Base-by-base conservation (phyloP, 768 basidiomycete genomes). In the Collybia sordida region DNA sequence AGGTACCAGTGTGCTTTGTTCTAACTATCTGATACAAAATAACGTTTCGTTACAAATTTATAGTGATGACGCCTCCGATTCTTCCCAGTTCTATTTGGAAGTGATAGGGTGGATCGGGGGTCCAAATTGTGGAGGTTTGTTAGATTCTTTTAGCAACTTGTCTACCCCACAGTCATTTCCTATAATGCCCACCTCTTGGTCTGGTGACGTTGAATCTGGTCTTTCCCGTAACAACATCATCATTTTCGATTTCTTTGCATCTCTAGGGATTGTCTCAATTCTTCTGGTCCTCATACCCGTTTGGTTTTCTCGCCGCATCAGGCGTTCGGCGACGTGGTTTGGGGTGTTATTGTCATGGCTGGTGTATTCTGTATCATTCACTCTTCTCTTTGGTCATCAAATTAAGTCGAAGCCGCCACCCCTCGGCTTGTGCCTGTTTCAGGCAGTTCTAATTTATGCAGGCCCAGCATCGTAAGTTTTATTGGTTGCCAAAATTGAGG, bases 381-480 rank as follows among this genome's bases (percentile, higher is more conserved):
- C 25, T 18, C 8, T 42, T 17, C 27, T 49, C 19, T 6, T 49
- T 15, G 40, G 40, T 4, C 27, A 25, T 31, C 48, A 49, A 22
- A 18, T 28, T 17, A 12, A 15, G 15, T 18, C 18, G 19, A 31
- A 34, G 4, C 9, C 15, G 11, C 48, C 48, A 6, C 41, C 28
- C 17, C 42, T 49, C 19, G 48, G 48, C 6, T 23, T 42, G 19
- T 49, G 48, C 28, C 35, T 49, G 15, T 22, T 49, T 18, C 48
- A 49, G 28, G 25, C 48, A 34, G 27, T 22, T 1, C 6, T 49
- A 28, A 15, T 42, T 8, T 49, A 42, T 35, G 40, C 48, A 31
- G 22, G 15, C 8, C 25, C 48, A 4, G 14, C 19, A 19, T 18
- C 42, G 48, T 49, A 18, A 42, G 48, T 31, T 4, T 21, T 6